Percentiles rank a stretch among this genome's conserved stretches.
Evolutionary conservation across 495 filamentous ascomycete genomes (phyloP).

Genomic region (Darksidea phi): DNA sequence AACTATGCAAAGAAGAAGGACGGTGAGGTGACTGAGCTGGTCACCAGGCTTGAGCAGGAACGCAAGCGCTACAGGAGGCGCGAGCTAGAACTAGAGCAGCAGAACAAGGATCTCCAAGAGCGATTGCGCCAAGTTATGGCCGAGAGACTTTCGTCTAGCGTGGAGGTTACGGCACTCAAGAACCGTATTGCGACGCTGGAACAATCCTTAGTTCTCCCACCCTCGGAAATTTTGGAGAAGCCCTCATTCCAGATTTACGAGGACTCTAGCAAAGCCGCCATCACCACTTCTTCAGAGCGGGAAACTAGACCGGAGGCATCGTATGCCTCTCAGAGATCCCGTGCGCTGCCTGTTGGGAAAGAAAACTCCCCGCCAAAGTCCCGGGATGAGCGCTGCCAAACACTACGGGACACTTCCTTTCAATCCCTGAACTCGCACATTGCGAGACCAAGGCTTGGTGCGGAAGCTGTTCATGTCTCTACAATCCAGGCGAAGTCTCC

Average conservation of each 20-base stretch:
- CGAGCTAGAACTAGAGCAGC: constrained; percentile 38
- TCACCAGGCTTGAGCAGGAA: constrained; percentile 67
- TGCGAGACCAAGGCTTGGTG: background rate
- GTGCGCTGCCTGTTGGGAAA: constrained; percentile 5
- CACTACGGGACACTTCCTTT: constrained; percentile 12
- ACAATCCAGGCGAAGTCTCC: background rate
- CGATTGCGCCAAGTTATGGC: constrained; percentile 32
- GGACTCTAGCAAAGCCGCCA: constrained; percentile 18
- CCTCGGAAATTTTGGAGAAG: constrained; percentile 7
- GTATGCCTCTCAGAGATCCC: constrained; percentile 3
- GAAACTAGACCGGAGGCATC: constrained; percentile 4
- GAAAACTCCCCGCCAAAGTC: constrained; percentile 33
- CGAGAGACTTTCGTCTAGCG: constrained; percentile 28
- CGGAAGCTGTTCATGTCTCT: background rate
- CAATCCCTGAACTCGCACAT: constrained; percentile 3
- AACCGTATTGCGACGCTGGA: constrained; percentile 26
- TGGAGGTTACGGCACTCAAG: constrained; percentile 35
- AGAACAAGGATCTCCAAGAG: constrained; percentile 40
- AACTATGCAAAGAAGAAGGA: constrained; percentile 91
- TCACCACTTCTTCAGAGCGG: background rate
- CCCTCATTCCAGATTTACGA: constrained; percentile 28
- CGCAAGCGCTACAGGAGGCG: constrained; percentile 55
- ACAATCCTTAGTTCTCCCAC: constrained; percentile 13
- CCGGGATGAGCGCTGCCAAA: constrained; percentile 8
- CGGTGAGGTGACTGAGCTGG: constrained; percentile 67